These are phyloP conservation scores for Pichia paraexigua DNA, from an alignment of 805 yeast genomes.

Conservation along the genomic window DNA sequence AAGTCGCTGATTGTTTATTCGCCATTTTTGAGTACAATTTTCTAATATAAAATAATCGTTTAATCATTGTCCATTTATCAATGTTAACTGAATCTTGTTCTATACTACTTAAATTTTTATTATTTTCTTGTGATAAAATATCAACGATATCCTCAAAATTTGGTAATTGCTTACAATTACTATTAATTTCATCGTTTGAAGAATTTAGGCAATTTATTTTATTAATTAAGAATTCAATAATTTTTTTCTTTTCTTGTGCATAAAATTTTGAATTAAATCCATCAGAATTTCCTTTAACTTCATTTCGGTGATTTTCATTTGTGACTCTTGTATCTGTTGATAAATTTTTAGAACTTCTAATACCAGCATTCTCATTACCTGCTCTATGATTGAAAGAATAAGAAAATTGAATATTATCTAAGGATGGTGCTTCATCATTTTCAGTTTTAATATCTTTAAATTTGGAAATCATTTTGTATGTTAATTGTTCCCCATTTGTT, in stretches of 20 bases:
- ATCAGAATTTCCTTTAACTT: slow-evolving; percentile 68
- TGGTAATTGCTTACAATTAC: slow-evolving; percentile 34
- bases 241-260: slow-evolving; percentile 42
- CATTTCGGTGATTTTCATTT: slow-evolving; percentile 53
- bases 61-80: slow-evolving; percentile 65
- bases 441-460: slow-evolving; percentile 18
- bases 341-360: slow-evolving; percentile 72
- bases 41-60: slow-evolving; percentile 62
- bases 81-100: slow-evolving; percentile 28
- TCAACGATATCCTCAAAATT: slow-evolving; percentile 47
- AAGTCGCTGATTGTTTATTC: slow-evolving; percentile 10
- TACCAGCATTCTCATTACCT: slow-evolving; percentile 79
- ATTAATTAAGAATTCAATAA: slow-evolving; percentile 45
- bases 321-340: slow-evolving; percentile 79
- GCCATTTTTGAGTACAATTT: slow-evolving; percentile 45
- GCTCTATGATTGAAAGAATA: slow-evolving; percentile 80
- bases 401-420: slow-evolving; percentile 23
- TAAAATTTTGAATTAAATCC: slow-evolving; percentile 42
- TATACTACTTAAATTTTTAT: slow-evolving; percentile 20
- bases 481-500: slow-evolving; percentile 14
- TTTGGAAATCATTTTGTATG: slow-evolving; percentile 15
- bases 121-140: slow-evolving; percentile 41
- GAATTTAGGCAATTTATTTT: slow-evolving; percentile 34
- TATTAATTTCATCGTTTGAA: slow-evolving; percentile 28
- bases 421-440: slow-evolving; percentile 18